These are phyloP conservation scores for Solanum lycopersicoides DNA, from an alignment of 257 asterid species.

Conservation along the genomic window DNA sequence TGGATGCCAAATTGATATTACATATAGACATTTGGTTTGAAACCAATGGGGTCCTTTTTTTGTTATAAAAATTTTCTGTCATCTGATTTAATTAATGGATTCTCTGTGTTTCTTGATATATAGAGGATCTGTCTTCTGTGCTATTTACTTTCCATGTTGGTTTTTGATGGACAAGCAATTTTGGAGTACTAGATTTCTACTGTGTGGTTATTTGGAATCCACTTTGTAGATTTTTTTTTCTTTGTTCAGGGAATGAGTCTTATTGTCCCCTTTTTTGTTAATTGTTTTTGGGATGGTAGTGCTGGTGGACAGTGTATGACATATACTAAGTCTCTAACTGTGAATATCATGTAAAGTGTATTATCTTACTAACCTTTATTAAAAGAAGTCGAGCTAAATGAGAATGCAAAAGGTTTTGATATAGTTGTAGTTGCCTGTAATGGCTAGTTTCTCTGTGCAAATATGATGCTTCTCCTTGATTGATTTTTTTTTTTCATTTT, in stretches of 20 bases:
- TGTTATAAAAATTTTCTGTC: neutral
- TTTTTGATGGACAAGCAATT: neutral
- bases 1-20: neutral
- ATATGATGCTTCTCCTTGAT: conserved; percentile 2
- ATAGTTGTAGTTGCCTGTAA: neutral
- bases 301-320: neutral
- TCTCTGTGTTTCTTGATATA: neutral
- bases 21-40: neutral
- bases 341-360: neutral
- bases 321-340: neutral
- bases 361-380: neutral
- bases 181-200: neutral
- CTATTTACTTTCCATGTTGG: neutral
- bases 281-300: neutral
- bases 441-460: neutral
- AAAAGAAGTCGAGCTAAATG: neutral
- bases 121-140: neutral
- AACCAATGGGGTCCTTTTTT: neutral
- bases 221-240: neutral
- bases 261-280: neutral
- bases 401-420: neutral
- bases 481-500: neutral
- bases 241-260: neutral
- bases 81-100: neutral
- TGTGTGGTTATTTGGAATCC: neutral